Conservation (phyloP, 768 basidiomycete genomes). For the Amanita fuliginea region DNA sequence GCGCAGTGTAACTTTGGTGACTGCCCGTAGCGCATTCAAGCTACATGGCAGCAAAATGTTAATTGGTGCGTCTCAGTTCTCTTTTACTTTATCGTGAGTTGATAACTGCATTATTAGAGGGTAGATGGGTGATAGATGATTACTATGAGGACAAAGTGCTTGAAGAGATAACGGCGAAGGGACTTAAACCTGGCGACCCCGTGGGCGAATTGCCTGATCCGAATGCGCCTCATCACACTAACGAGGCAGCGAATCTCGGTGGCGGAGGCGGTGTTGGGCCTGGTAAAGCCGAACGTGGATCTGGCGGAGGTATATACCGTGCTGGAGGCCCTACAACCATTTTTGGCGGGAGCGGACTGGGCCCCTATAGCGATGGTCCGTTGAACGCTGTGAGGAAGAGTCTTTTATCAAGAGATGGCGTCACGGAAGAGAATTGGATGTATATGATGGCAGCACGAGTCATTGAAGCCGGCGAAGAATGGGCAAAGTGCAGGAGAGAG, state of each 20-base stretch:
- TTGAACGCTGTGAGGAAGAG: conserved; percentile 78
- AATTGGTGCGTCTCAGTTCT: conserved; percentile 36
- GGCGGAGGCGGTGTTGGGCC: conserved; percentile 23
- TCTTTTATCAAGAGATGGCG: conserved; percentile 64
- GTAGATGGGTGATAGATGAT: conserved; percentile 88
- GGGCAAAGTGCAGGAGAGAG: conserved; percentile 46
- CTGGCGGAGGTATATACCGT: conserved; percentile 68
- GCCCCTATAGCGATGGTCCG: conserved; percentile 84
- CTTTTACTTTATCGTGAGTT: neutral
- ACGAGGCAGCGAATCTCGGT: conserved; percentile 27
- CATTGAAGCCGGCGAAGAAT: conserved; percentile 51
- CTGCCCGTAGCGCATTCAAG: conserved; percentile 89
- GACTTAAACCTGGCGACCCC: conserved; percentile 70
- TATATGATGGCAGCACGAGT: conserved; percentile 59
- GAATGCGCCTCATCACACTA: conserved; percentile 39
- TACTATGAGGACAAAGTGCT: conserved; percentile 86
- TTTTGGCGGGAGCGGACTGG: conserved; percentile 76
- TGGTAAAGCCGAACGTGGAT: conserved; percentile 35
- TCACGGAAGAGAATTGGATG: conserved; percentile 93
- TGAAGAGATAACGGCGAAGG: conserved; percentile 68
- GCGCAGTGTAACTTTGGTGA: conserved; percentile 87
- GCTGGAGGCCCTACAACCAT: conserved; percentile 90
- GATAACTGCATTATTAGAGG: conserved; percentile 40
- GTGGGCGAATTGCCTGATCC: conserved; percentile 81
- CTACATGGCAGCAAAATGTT: conserved; percentile 90